Evolutionary conservation across 116 monocot genomes (phyloP), one percentile per base, ranked within the genome.

Genomic region (Phalaenopsis hybrid): DNA sequence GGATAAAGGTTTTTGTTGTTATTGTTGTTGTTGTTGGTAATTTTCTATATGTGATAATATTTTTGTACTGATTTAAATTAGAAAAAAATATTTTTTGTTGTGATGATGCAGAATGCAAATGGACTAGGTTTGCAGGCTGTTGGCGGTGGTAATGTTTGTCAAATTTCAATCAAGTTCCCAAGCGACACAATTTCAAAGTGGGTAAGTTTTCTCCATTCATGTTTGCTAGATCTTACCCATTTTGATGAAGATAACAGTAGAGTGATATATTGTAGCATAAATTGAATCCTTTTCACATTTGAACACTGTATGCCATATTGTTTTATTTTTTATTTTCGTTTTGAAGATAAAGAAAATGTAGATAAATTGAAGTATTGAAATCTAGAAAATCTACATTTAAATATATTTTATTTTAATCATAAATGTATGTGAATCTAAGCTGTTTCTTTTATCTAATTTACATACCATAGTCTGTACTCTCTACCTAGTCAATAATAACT

Each of bases 101-200:
- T 85, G 81, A 77, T 69, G 59, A 18, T 88, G 85, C 89, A 96
- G 96, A 91, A 91, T 79, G 87, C 94, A 85, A 97, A 97, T 87
- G 97, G 97, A 65, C 80, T 97, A 80, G 97, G 97, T 6, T 85
- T 97, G 68, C 78, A 92, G 83, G 97, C 94, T 61, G 68, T 86
- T 21, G 67, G 77, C 74, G 82, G 88, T 37, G 79, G 82, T 2
- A 92, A 97, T 75, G 81, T 86, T 78, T 97, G 97, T 81, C 89
- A 85, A 81, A 85, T 97, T 79, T 90, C 87, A 67, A 82, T 97
- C 76, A 81, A 84, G 31, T 94, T 92, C 72, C 97, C 97, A 2
- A 87, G 81, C 25, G 86, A 94, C 57, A 97, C 97, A 77, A 78
- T 81, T 57, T 87, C 91, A 23, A 89, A 87, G 86, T 97, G 97